phyloP scores from a whole-genome alignment of 2,329 filamentous ascomycete species.

The Chalara sp. region DNA sequence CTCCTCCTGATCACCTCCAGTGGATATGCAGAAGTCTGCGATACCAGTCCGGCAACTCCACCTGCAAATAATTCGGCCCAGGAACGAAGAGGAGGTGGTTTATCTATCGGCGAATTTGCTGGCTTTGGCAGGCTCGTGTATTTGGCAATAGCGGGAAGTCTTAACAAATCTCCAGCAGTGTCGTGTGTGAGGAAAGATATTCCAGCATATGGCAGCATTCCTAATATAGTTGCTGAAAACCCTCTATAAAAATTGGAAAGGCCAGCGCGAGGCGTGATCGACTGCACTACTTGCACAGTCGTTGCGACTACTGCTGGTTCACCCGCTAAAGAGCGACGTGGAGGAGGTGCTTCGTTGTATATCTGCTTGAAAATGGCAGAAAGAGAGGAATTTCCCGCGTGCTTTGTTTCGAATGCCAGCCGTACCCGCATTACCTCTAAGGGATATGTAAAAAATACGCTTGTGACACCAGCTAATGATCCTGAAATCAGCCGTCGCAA shows the following conservation, averaged over 20 bases:
- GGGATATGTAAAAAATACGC: conserved; percentile 94
- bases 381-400: conserved; percentile 62
- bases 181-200: conserved; percentile 95
- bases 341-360: conserved; percentile 63
- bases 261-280: conserved; percentile 56
- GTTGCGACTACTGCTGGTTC: conserved; percentile 34
- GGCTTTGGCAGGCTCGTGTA: conserved; percentile 70
- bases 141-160: conserved; percentile 55
- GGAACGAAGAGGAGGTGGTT: conserved; percentile 67
- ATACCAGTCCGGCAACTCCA: conserved; percentile 79
- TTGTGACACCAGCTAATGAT: conserved; percentile 74
- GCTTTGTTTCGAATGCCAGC: conserved; percentile 87
- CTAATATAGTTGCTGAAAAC: conserved; percentile 81
- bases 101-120: conserved; percentile 44
- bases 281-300: conserved; percentile 38
- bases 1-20: conserved; percentile 85
- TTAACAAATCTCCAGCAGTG: conserved; percentile 76
- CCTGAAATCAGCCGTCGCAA: conserved; percentile 69
- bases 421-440: conserved; percentile 89
- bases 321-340: conserved; percentile 30
- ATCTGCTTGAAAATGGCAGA: conserved; percentile 77
- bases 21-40: conserved; percentile 89
- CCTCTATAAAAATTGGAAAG: conserved; percentile 91
- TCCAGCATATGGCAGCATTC: conserved; percentile 95
- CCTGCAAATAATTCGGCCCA: conserved; percentile 85